These are phyloP conservation scores for Boletus sp. DNA, from an alignment of 768 basidiomycete species.

Conservation along the genomic window DNA sequence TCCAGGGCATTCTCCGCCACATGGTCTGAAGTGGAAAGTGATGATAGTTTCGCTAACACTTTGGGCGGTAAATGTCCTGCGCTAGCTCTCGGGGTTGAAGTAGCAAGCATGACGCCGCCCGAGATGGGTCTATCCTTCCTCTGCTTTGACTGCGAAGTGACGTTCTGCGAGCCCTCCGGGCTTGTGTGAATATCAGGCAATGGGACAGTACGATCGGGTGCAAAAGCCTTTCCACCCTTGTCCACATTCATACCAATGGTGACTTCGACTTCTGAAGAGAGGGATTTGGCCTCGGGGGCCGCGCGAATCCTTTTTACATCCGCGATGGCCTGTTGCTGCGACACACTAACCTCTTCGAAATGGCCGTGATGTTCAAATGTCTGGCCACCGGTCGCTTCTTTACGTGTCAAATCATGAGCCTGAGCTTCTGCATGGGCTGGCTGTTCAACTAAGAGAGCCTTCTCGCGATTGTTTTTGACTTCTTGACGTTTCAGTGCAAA, in stretches of 20 bases:
- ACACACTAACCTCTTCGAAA: neutral
- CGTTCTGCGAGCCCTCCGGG: neutral
- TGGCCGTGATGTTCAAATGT: neutral
- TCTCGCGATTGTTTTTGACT: neutral
- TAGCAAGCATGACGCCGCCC: conserved; percentile 17
- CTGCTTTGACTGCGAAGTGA: neutral
- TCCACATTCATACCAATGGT: neutral
- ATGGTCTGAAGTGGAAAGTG: neutral
- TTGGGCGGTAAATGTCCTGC: conserved; percentile 2
- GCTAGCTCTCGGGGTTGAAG: neutral
- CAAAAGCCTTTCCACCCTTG: neutral
- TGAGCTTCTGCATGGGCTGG: conserved; percentile 8
- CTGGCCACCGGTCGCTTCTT: neutral
- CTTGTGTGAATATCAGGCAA: neutral
- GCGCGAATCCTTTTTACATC: conserved; percentile 29
- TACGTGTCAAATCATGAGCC: neutral
- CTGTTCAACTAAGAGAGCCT: conserved; percentile 12
- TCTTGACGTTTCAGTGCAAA: conserved; percentile 6
- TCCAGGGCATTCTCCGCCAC: neutral
- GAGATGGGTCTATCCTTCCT: conserved; percentile 11
- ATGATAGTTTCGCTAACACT: neutral
- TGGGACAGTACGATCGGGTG: neutral
- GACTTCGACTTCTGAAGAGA: neutral
- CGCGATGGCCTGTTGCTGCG: conserved; percentile 27
- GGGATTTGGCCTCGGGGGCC: conserved; percentile 6